Evolutionary conservation across 768 basidiomycete genomes (phyloP).

Genomic region (Hebeloma cylindrosporum): DNA sequence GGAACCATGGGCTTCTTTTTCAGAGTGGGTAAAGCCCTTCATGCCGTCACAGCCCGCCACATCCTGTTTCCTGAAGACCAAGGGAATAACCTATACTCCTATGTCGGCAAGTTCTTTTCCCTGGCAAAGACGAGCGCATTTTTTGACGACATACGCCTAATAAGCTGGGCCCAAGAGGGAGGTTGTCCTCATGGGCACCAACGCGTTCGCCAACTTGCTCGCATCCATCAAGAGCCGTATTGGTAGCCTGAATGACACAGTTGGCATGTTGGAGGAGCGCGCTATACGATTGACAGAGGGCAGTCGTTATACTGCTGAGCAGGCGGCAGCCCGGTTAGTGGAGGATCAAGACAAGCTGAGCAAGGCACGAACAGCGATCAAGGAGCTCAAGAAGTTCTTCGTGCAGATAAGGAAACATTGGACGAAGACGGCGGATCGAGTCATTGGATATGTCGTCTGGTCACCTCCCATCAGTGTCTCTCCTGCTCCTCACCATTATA

Average conservation of each 20-base stretch:
- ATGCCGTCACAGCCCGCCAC: conserved; percentile 35
- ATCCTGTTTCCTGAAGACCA: conserved; percentile 25
- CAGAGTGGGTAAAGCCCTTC: conserved; percentile 27
- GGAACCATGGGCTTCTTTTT: conserved; percentile 42
- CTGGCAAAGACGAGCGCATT: conserved; percentile 22
- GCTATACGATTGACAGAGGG: conserved; percentile 17
- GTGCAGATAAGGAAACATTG: conserved; percentile 32
- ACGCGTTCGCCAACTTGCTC: conserved; percentile 29
- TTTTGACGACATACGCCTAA: conserved; percentile 27
- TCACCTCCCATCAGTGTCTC: conserved; percentile 34
- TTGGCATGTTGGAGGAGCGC: conserved; percentile 21
- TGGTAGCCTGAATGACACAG: conserved; percentile 18
- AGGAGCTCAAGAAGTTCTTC: conserved; percentile 34
- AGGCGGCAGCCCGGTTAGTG: conserved; percentile 19
- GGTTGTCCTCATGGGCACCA: conserved; percentile 37
- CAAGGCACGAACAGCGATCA: conserved; percentile 23
- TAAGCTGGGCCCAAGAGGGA: conserved; percentile 33
- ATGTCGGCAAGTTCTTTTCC: conserved; percentile 29
- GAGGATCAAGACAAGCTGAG: conserved; percentile 18
- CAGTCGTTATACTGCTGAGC: conserved; percentile 15
- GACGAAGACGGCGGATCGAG: conserved; percentile 29
- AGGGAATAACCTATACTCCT: conserved; percentile 27
- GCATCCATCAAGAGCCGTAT: conserved; percentile 32
- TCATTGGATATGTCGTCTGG: conserved; percentile 40
- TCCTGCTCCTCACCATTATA: conserved; percentile 32